Evolutionary conservation across 2,329 filamentous ascomycete species (phyloP), one percentile per base, ranked within the genome.

Genomic region (Scortechinia acanthostroma): DNA sequence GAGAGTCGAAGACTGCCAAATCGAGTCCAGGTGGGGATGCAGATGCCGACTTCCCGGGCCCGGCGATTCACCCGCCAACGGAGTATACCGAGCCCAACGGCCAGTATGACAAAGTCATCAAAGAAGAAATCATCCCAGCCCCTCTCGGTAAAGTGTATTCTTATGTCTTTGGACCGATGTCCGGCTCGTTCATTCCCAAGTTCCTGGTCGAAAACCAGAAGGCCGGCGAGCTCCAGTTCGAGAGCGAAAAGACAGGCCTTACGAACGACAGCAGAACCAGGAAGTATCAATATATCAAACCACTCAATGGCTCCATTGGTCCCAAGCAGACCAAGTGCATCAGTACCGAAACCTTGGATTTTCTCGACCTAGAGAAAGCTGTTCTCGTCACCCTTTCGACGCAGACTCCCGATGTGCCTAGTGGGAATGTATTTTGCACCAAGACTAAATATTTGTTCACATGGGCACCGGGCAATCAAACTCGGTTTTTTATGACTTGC

Each of bases 371-470:
- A 15, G 91, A 97, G 46, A 95, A 91, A 60, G 80, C 87, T 2
- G 80, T 95, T 46, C 87, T 85, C 44, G 73, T 98, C n/a, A 80
- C 81, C 2, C 81, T 89, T 46, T 83, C 80, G 22, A 96, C 90
- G 0, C 86, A 91, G 56, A 98, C 86, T 14, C 93, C 93, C 0
- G 94, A 98, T 60, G 93, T 98, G 2, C 93, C 93, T 0, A 95
- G 83, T 58, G 93, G 93, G 23, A 95, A 90, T 58, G 78, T 95
- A 3, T 98, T 98, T 58, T 77, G 79, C 28, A 86, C 88, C 42
- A 97, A 96, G 65, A 98, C 93, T 2, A 88, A 86, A 54, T 98
- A 97, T 58, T 95, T 94, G 57, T 73, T 98, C 19, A 88, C 88
- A 44, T 98, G 93, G 93, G 90, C 83, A 3, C 82, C 93, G 43